Percentiles rank a stretch among this genome's conserved stretches.
Conservation (phyloP, 495 filamentous ascomycete species). For the Podospora pseudocomata region DNA sequence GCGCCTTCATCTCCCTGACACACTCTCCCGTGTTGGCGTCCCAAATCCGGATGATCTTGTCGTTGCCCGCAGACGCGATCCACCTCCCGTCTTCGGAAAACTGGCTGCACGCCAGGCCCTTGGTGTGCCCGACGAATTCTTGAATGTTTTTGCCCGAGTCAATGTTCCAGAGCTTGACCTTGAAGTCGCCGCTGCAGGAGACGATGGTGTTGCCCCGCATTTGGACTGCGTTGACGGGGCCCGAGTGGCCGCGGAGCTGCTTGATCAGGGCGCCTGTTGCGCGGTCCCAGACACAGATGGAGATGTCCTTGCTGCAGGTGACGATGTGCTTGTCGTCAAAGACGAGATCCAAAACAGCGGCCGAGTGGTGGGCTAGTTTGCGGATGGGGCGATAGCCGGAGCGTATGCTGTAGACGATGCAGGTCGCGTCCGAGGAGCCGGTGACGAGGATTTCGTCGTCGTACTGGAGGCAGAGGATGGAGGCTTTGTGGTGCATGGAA, state of each 20-base stretch:
- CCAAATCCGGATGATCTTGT: slow-evolving; percentile 89
- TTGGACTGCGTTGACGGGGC: slow-evolving; percentile 94
- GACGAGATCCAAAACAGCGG: slow-evolving; percentile 87
- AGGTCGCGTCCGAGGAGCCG: slow-evolving; percentile 85
- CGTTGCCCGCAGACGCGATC: slow-evolving; percentile 90
- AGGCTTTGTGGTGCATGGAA: slow-evolving; percentile 69
- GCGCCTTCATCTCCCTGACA: slow-evolving; percentile 70
- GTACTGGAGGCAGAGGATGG: slow-evolving; percentile 91
- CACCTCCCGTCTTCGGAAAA: slow-evolving; percentile 87
- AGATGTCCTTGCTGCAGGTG: slow-evolving; percentile 91
- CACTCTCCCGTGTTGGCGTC: slow-evolving; percentile 86
- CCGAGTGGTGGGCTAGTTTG: slow-evolving; percentile 70
- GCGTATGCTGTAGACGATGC: slow-evolving; percentile 85
- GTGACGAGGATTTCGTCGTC: slow-evolving; percentile 90
- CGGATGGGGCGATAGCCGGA: slow-evolving; percentile 71
- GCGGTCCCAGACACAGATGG: slow-evolving; percentile 90
- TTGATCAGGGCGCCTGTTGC: slow-evolving; percentile 66
- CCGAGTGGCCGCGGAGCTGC: slow-evolving; percentile 75
- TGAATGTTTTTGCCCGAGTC: slow-evolving; percentile 77
- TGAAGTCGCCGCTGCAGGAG: slow-evolving; percentile 86
- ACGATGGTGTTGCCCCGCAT: slow-evolving; percentile 87
- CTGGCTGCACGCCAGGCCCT: slow-evolving; percentile 91
- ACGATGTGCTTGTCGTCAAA: slow-evolving; percentile 91
- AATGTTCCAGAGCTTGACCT: slow-evolving; percentile 92
- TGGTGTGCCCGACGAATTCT: slow-evolving; percentile 80